Percentiles rank a stretch among this genome's conserved stretches.
Evolutionary conservation across 768 basidiomycete species (phyloP).

Genomic region (Nevesoporus exiguus): DNA sequence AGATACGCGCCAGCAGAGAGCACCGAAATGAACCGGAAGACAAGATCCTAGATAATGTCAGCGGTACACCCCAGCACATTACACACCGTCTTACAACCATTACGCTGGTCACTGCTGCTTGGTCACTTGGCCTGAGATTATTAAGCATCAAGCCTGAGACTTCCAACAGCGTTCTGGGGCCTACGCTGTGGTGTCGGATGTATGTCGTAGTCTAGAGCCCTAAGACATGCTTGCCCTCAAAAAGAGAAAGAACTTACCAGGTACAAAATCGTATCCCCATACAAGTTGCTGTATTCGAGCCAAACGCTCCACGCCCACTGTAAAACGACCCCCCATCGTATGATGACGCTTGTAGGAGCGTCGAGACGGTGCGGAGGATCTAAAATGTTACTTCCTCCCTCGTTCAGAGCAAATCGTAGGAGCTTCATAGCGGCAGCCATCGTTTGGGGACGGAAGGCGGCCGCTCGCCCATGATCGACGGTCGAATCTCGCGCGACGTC

Average conservation of each 20-base stretch:
- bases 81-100: conserved; percentile 24
- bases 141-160: background rate
- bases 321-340: conserved; percentile 55
- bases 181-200: conserved; percentile 40
- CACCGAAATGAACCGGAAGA: conserved; percentile 23
- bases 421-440: conserved; percentile 42
- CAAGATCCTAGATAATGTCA: conserved; percentile 17
- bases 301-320: conserved; percentile 68
- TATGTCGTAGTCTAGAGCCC: conserved; percentile 48
- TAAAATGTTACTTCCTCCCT: conserved; percentile 13
- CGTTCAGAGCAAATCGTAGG: conserved; percentile 40
- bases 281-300: conserved; percentile 48
- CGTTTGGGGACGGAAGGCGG: conserved; percentile 46
- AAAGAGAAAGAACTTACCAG: conserved; percentile 39
- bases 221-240: background rate
- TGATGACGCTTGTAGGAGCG: conserved; percentile 45
- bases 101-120: conserved; percentile 20
- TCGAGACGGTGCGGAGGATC: conserved; percentile 32
- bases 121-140: background rate
- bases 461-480: background rate
- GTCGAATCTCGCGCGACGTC: conserved; percentile 10
- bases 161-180: background rate
- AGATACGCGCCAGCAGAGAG: conserved; percentile 14
- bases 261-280: conserved; percentile 46
- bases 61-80: background rate